phyloP scores from a whole-genome alignment of 345 rosid genomes.

The Bruguiera parviflora region DNA sequence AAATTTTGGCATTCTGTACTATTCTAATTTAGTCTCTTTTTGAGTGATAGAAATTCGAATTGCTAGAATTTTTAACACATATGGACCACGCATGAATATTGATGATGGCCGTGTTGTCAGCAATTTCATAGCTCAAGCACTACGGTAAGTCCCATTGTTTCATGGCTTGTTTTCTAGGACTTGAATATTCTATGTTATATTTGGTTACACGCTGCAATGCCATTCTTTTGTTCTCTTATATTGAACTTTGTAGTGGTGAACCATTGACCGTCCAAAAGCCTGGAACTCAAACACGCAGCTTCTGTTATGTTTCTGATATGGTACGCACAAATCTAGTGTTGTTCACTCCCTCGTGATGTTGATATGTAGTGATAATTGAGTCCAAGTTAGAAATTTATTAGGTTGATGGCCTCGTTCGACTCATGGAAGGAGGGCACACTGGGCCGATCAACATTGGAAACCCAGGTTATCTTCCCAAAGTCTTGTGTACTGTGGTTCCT shows the following conservation, averaged over 20 bases:
- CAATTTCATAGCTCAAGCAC: slow-evolving; percentile 99
- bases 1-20: neutral
- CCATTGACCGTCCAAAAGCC: slow-evolving; percentile 92
- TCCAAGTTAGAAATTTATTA: slow-evolving; percentile 14
- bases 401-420: slow-evolving; percentile 95
- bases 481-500: neutral
- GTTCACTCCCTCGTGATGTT: neutral
- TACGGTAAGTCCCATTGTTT: slow-evolving; percentile 46
- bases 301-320: slow-evolving; percentile 96
- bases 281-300: slow-evolving; percentile 96
- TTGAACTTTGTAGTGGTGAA: slow-evolving; percentile 55
- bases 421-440: slow-evolving; percentile 93
- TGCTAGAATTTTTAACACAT: slow-evolving; percentile 97
- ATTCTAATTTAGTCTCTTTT: slow-evolving; percentile 9
- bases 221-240: slow-evolving; percentile 1
- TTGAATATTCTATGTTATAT: neutral
- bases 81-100: slow-evolving; percentile 96
- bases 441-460: slow-evolving; percentile 98
- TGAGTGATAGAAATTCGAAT: slow-evolving; percentile 71
- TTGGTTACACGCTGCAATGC: neutral
- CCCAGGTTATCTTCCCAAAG: slow-evolving; percentile 50
- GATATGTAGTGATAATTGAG: neutral
- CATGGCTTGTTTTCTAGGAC: neutral
- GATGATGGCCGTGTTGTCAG: slow-evolving; percentile 99
- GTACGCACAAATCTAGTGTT: slow-evolving; percentile 26